These are phyloP conservation scores for Termitomyces sp. DNA, from an alignment of 768 basidiomycete species.

Conservation along the genomic window DNA sequence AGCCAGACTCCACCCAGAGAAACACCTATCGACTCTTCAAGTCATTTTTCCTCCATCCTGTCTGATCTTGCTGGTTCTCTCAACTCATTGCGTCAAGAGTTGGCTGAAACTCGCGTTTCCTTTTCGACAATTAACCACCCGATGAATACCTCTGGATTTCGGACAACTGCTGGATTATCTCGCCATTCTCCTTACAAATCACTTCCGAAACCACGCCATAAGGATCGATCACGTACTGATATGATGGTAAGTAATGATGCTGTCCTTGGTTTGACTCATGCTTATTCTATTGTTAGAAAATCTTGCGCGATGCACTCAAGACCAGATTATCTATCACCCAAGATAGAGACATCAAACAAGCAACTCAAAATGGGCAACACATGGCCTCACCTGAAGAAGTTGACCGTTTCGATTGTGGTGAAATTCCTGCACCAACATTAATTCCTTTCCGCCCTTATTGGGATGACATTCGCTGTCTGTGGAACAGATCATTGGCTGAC, in stretches of 20 bases:
- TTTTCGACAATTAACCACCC: not conserved
- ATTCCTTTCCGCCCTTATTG: not conserved
- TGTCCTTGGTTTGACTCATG: too few relatives aligned
- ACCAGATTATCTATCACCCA: not conserved
- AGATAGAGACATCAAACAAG: not conserved
- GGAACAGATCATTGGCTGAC: not conserved
- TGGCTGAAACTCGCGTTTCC: not conserved
- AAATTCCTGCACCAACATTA: not conserved
- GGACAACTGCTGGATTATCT: not conserved
- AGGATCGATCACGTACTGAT: not conserved
- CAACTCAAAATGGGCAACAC: not conserved
- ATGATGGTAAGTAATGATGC: not conserved
- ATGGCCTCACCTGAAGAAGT: not conserved
- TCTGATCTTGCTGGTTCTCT: not conserved
- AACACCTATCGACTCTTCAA: not conserved
- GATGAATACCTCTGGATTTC: not conserved
- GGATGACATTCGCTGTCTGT: not conserved
- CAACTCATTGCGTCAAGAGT: not conserved
- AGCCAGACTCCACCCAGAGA: not conserved
- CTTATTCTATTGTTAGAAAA: not conserved
- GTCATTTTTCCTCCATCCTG: not conserved
- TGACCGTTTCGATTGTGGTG: not conserved
- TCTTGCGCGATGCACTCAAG: not conserved
- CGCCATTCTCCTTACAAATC: not conserved
- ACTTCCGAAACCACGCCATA: not conserved